Conservation (phyloP, 768 basidiomycete species). For the Hemileccinum impolitum region DNA sequence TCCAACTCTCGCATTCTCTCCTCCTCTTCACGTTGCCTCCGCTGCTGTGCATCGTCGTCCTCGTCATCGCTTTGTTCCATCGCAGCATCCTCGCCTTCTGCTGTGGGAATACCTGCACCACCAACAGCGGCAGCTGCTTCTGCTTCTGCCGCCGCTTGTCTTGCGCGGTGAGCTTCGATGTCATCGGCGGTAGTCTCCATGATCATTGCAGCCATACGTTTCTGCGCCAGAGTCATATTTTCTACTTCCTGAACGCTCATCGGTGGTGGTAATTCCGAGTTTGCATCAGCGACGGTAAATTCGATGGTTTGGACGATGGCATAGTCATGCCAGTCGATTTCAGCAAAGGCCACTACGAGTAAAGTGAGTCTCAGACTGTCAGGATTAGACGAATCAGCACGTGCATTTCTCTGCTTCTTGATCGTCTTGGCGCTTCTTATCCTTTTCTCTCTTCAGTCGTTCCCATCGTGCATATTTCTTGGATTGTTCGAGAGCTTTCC, state of each 20-base stretch:
- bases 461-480: slow-evolving; percentile 87
- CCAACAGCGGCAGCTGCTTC: slow-evolving; percentile 81
- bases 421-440: slow-evolving; percentile 85
- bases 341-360: slow-evolving; percentile 80
- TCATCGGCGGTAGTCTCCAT: slow-evolving; percentile 93
- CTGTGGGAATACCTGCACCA: slow-evolving; percentile 44
- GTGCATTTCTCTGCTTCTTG: slow-evolving; percentile 85
- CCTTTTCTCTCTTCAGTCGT: slow-evolving; percentile 74
- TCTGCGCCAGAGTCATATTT: slow-evolving; percentile 95
- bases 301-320: slow-evolving; percentile 98
- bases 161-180: slow-evolving; percentile 75
- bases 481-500: slow-evolving; percentile 76
- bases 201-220: slow-evolving; percentile 97
- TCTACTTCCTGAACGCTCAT: slow-evolving; percentile 95
- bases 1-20: slow-evolving; percentile 69
- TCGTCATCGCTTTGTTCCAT: slow-evolving; percentile 85
- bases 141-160: slow-evolving; percentile 81
- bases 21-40: slow-evolving; percentile 62
- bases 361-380: slow-evolving; percentile 2
- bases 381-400: slow-evolving; percentile 28
- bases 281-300: slow-evolving; percentile 89
- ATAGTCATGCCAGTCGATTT: slow-evolving; percentile 99
- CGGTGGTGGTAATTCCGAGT: slow-evolving; percentile 90
- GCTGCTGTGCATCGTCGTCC: slow-evolving; percentile 61
- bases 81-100: slow-evolving; percentile 56